Base-by-base conservation (phyloP, 2,329 filamentous ascomycete species). In the Venturia effusa region DNA sequence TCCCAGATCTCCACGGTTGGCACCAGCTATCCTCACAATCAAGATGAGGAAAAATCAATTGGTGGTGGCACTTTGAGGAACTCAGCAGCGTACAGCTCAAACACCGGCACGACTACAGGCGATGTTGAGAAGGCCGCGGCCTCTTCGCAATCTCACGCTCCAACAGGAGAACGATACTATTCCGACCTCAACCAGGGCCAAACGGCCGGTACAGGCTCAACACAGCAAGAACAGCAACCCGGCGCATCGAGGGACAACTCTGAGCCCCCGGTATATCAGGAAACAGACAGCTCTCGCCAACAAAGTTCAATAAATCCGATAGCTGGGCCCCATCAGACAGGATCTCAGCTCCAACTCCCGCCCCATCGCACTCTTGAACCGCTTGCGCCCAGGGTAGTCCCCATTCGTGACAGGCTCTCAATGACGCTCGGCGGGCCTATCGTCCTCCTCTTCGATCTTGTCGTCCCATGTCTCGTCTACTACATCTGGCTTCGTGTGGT, bases 401-500 rank as follows among this genome's bases (percentile, higher is more conserved):
- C 69, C 64, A 67, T 68, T n/a, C 68, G 68, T 68, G 66, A 70
- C 59, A 67, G 67, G 62, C 34, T 68, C 24, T 69, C 70, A 2
- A 71, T 72, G 43, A 72, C 71, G 1, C 66, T 72, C 13, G 71
- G 71, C 15, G 61, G 69, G 5, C 71, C 71, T 10, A 71, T 71
- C 68, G 69, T 72, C 43, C 51, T 71, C 17, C 61, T 71, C 19
- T 72, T 71, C 67, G 71, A 72, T 55, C 64, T 72, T 40, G 65
- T 72, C 30, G 67, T 72, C 2, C 71, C 71, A 5, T 70, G 68
- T 66, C 71, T 72, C 30, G 69, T 71, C 39, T 72, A 72, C 67
- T 72, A 72, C 63, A 67, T 67, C 39, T 72, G 71, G 71, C 71
- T 69, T 45, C 66, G 69, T 59, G 67, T 62, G 4, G 66, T 67